phyloP scores from a whole-genome alignment of 805 yeast species.

The Candida pseudoglaebosa region DNA sequence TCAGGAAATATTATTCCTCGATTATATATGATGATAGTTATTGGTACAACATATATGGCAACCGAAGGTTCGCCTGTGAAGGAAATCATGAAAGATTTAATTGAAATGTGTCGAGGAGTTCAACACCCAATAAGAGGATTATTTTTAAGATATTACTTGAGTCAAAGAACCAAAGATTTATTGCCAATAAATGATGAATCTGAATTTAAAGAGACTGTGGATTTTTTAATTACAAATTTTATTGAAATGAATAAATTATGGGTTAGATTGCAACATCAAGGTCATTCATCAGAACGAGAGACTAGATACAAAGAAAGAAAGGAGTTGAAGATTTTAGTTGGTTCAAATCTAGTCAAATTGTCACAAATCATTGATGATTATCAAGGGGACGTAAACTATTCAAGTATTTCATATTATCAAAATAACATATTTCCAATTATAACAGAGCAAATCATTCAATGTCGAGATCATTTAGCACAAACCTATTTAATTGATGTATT shows the following conservation, averaged over 20 bases:
- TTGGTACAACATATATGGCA: slow-evolving; percentile 85
- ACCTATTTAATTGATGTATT: slow-evolving; percentile 87
- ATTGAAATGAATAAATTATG: slow-evolving; percentile 97
- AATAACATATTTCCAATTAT: slow-evolving; percentile 68
- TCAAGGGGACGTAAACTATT: slow-evolving; percentile 27
- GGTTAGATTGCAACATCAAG: slow-evolving; percentile 96
- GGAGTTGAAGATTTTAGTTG: slow-evolving; percentile 87
- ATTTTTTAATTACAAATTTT: slow-evolving; percentile 79
- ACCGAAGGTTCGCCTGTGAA: slow-evolving; percentile 72
- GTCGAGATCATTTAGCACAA: slow-evolving; percentile 89
- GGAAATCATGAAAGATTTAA: slow-evolving; percentile 92
- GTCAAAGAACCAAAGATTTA: slow-evolving; percentile 74
- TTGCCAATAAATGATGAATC: slow-evolving; percentile 40
- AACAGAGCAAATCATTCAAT: slow-evolving; percentile 87
- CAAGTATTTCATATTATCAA: slow-evolving; percentile 32
- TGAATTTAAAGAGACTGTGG: slow-evolving; percentile 63
- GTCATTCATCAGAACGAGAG: slow-evolving; percentile 77
- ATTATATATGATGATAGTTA: slow-evolving; percentile 89
- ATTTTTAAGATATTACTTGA: slow-evolving; percentile 81
- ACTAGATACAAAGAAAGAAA: slow-evolving; percentile 75
- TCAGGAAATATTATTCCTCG: slow-evolving; percentile 93
- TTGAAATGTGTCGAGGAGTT: slow-evolving; percentile 96
- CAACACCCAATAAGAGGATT: slow-evolving; percentile 93
- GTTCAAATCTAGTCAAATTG: slow-evolving; percentile 84
- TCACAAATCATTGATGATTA: slow-evolving; percentile 81